Conservation (phyloP, 2,329 filamentous ascomycete genomes). For the Reticulascus tulasneorum region DNA sequence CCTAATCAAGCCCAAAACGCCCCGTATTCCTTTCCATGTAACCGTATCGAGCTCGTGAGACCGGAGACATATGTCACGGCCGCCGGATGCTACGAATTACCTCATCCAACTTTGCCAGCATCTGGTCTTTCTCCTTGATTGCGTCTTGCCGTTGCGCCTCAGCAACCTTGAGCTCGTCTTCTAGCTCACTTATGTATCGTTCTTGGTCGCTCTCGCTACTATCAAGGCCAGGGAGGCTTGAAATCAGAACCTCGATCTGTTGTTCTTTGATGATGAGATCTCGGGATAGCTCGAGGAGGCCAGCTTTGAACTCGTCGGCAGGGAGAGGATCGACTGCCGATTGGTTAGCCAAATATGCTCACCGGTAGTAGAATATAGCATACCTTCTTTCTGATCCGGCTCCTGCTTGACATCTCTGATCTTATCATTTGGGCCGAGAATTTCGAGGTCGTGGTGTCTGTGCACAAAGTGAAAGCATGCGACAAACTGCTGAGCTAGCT, state of each 20-base stretch:
- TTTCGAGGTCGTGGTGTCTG: slow-evolving; percentile 63
- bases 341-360: slow-evolving; percentile 7
- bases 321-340: slow-evolving; percentile 55
- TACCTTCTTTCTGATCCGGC: slow-evolving; percentile 48
- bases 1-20: slow-evolving; percentile 18
- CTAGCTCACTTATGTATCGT: slow-evolving; percentile 59
- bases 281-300: slow-evolving; percentile 68
- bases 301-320: slow-evolving; percentile 60
- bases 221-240: slow-evolving; percentile 70
- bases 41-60: neutral
- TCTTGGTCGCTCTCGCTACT: slow-evolving; percentile 76
- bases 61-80: slow-evolving; percentile 39
- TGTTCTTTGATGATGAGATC: slow-evolving; percentile 78
- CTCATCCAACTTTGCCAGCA: slow-evolving; percentile 55
- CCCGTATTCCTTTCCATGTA: slow-evolving; percentile 18
- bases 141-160: slow-evolving; percentile 61
- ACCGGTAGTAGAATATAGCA: slow-evolving; percentile 1
- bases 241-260: slow-evolving; percentile 76
- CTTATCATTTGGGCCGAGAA: slow-evolving; percentile 53
- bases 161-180: slow-evolving; percentile 60
- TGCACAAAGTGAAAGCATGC: slow-evolving; percentile 64
- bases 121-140: slow-evolving; percentile 59
- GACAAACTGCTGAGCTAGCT: slow-evolving; percentile 68
- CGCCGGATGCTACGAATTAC: slow-evolving; percentile 58
- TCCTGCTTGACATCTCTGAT: slow-evolving; percentile 56